Base-by-base conservation (phyloP, 2,329 filamentous ascomycete genomes). In the Arthrinium phaeospermum region DNA sequence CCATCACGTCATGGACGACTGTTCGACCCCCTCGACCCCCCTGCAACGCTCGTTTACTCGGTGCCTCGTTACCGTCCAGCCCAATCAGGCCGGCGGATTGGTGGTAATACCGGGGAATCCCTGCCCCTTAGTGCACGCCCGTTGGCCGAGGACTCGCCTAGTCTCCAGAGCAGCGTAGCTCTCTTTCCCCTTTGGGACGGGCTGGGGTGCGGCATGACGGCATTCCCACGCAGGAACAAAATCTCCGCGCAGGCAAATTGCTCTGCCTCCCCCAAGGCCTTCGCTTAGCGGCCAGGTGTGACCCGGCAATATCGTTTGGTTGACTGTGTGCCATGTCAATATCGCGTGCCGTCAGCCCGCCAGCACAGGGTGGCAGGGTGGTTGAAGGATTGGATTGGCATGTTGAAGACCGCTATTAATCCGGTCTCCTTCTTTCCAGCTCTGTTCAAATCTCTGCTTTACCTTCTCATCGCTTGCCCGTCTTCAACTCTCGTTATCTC, bases 401-500 rank as follows among this genome's bases (percentile, higher is more conserved):
- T 64, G 14, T 64, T 13, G 57, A 64, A n/a, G n/a, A 34, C 34
- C 34, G 13, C 41, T 64, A n/a, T 13, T 64, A 41, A n/a, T 64
- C 57, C n/a, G 22, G 30, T 22, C 37, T 41, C 13, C 19, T 34
- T 64, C 57, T 64, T 64, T 41, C 57, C 7, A 6, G 57, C 57
- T 41, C 19, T 22, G 34, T 13, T 61, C 53, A 34, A 7, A 41
- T 30, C 30, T 41, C 34, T 41, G 10, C 57, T 64, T 41, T 64
- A 34, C 22, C n/a, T 24, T 64, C 19, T 34, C 57, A 64, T 57
- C 51, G 27, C 12, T 61, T 68, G 61, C 30, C 57, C 44, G 67
- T 71, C 68, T 13, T 30, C 68, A 44, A 71, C 69, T 70, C 67
- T 71, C 53, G 57, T 57, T 61, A 72, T 57, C 67, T 71, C 57